Percentiles rank a stretch among this genome's conserved stretches.
These are phyloP conservation scores for Sicyos edulis DNA, from an alignment of 306 rosid species.

Conservation along the genomic window DNA sequence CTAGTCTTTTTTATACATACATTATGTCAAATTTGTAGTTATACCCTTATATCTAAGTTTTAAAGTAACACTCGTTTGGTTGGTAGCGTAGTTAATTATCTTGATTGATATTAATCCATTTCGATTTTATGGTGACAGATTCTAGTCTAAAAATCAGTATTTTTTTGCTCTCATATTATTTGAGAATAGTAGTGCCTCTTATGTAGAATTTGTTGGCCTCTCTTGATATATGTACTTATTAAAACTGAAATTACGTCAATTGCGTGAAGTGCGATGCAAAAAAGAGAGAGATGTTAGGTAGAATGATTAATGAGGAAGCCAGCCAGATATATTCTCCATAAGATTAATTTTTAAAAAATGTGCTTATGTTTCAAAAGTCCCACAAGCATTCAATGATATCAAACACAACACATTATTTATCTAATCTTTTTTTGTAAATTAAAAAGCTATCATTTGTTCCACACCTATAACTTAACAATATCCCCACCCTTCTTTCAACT, in stretches of 20 bases:
- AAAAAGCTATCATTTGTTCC: slow-evolving; percentile 8
- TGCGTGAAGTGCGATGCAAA: neutral
- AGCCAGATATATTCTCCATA: neutral
- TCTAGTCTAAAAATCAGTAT: neutral
- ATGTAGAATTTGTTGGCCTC: too few species aligned
- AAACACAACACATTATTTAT: neutral
- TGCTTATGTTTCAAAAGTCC: neutral
- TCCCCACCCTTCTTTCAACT: neutral
- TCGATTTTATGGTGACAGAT: too few species aligned
- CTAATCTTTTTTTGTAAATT: neutral
- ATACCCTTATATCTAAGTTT: too few species aligned
- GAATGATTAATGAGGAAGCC: neutral
- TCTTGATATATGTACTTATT: too few species aligned
- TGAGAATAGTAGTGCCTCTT: too few species aligned
- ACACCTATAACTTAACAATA: slow-evolving; percentile 7
- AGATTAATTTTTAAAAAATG: neutral
- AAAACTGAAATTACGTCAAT: neutral
- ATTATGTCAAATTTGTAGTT: neutral
- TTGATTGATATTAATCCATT: too few species aligned
- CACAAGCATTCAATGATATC: neutral
- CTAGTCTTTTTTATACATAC: too few species aligned
- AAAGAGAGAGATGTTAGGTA: neutral
- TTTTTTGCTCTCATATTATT: too few species aligned
- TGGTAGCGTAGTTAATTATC: too few species aligned
- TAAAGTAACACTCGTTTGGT: too few species aligned